phyloP scores from a whole-genome alignment of 1,139 yeast species.

The Debaryomyces subglobosus region DNA sequence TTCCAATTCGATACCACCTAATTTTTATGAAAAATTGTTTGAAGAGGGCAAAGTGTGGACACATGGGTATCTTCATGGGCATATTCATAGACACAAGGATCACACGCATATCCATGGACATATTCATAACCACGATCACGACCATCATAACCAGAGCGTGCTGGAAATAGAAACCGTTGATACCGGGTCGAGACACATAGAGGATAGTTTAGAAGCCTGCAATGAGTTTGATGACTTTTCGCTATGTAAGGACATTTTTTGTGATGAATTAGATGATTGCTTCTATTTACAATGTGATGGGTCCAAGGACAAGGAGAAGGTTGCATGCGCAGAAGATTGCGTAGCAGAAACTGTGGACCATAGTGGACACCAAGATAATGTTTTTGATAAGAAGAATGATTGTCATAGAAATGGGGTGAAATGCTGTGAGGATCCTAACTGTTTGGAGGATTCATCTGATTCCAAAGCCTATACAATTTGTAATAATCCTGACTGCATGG shows the following conservation, averaged over 20 bases:
- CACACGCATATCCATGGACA: slow-evolving; percentile 73
- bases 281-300: slow-evolving; percentile 41
- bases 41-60: slow-evolving; percentile 21
- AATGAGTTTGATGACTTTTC: slow-evolving; percentile 36
- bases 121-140: slow-evolving; percentile 56
- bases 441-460: slow-evolving; percentile 10
- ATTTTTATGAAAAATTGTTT: slow-evolving; percentile 10
- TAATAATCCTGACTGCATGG: slow-evolving; percentile 14
- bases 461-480: slow-evolving; percentile 15
- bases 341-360: slow-evolving; percentile 4
- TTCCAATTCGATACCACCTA: slow-evolving; percentile 7
- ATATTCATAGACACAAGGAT: slow-evolving; percentile 64
- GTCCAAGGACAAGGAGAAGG: slow-evolving; percentile 13
- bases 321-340: slow-evolving; percentile 8
- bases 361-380: slow-evolving; percentile 7
- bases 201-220: slow-evolving; percentile 18
- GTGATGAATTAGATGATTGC: slow-evolving; percentile 51
- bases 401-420: slow-evolving; percentile 6
- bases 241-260: slow-evolving; percentile 44
- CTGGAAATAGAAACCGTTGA: slow-evolving; percentile 2
- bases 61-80: slow-evolving; percentile 69
- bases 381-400: neutral
- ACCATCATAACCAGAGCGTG: slow-evolving; percentile 15
- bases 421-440: slow-evolving; percentile 22
- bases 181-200: neutral